phyloP scores from a whole-genome alignment of 495 filamentous ascomycete species.

The Aspergillus mulundensis region DNA sequence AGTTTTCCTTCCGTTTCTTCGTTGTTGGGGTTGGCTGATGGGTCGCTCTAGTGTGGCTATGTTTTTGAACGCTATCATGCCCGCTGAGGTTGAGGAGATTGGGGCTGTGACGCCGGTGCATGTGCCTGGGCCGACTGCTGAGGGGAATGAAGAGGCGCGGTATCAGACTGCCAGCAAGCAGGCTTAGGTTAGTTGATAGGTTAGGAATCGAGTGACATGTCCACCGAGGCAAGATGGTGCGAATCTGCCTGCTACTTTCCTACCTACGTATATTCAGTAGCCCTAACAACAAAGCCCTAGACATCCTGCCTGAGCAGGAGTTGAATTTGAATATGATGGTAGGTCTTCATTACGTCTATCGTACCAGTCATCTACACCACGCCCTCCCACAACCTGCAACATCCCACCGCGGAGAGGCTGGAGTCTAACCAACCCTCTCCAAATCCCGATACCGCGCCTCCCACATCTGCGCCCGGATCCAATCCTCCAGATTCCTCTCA shows the following conservation, averaged over 20 bases:
- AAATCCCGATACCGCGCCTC: conserved; percentile 67
- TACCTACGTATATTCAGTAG: no score
- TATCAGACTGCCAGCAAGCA: conserved; percentile 7
- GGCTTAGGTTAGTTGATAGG: not conserved
- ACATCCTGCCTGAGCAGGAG: no score
- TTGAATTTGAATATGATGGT: no score
- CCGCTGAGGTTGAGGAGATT: conserved; percentile 9
- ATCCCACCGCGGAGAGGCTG: no score
- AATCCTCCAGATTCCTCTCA: conserved; percentile 62
- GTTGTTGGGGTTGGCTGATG: not conserved
- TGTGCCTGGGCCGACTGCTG: not conserved
- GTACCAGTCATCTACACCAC: no score
- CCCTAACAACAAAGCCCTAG: no score
- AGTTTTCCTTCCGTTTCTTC: not conserved
- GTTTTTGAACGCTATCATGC: conserved; percentile 13
- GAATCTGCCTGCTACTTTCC: not conserved
- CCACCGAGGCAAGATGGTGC: conserved; percentile 7
- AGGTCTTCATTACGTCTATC: no score
- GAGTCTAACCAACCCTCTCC: conserved; percentile 15
- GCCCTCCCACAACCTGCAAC: no score
- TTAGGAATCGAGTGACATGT: not conserved
- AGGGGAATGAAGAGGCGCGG: not conserved
- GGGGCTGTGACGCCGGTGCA: not conserved
- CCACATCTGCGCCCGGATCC: conserved; percentile 92
- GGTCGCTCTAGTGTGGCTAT: conserved; percentile 8